Conservation (phyloP, 495 filamentous ascomycete genomes). For the Emericellopsis terricola region DNA sequence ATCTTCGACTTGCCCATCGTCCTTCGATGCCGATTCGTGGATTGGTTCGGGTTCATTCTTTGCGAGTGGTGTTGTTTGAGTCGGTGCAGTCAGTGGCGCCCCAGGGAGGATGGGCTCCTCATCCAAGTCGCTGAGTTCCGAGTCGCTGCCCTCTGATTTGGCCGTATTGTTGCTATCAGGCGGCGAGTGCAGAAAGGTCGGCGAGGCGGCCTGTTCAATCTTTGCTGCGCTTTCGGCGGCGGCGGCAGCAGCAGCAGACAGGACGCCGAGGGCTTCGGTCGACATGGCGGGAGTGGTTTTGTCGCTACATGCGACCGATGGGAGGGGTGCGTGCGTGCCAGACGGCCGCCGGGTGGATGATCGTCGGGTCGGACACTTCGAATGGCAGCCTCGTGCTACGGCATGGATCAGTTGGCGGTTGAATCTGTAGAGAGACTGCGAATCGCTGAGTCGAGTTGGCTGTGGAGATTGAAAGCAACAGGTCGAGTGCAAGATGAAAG, state of each 20-base stretch:
- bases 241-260: not conserved
- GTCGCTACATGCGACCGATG: conserved; percentile 1
- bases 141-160: conserved; percentile 32
- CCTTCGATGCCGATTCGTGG: conserved; percentile 6
- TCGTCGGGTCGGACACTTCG: no score
- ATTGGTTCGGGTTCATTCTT: not conserved
- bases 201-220: conserved; percentile 6
- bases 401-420: no score
- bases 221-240: not conserved
- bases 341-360: no score
- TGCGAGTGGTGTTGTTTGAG: conserved; percentile 1
- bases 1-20: conserved; percentile 25
- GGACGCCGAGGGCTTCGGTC: not conserved
- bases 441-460: no score
- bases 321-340: no score
- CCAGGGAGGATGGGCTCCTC: conserved; percentile 19
- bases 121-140: conserved; percentile 38
- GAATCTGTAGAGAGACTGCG: no score
- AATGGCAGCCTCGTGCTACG: no score
- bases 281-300: conserved; percentile 2
- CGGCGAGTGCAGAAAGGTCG: conserved; percentile 27
- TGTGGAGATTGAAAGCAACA: no score
- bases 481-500: no score
- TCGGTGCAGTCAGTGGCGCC: conserved; percentile 5
- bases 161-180: conserved; percentile 31